These are phyloP conservation scores for Biscogniauxia sp. DNA, from an alignment of 2,329 filamentous ascomycete species.

Conservation along the genomic window DNA sequence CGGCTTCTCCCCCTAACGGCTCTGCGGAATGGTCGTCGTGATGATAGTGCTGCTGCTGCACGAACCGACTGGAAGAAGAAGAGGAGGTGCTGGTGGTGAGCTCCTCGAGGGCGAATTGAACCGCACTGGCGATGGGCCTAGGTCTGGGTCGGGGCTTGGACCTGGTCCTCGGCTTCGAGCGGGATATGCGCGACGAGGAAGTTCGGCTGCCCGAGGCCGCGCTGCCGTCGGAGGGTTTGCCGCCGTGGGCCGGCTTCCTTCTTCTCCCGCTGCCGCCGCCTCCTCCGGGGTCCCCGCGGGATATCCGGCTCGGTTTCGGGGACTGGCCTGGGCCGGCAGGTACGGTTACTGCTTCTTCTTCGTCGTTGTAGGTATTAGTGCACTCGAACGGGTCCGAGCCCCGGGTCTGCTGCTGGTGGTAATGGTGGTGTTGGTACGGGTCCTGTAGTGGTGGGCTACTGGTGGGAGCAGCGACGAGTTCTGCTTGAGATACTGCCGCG, in stretches of 20 bases:
- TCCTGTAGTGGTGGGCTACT: neutral
- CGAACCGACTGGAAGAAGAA: no score
- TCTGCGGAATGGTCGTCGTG: neutral
- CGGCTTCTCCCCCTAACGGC: neutral
- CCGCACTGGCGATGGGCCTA: neutral
- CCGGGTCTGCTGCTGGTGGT: no score
- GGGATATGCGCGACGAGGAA: neutral
- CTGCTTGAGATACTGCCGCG: neutral
- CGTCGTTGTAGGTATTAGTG: neutral
- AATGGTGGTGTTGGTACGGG: neutral
- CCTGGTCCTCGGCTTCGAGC: neutral
- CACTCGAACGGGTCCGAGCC: neutral
- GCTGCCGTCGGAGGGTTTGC: neutral
- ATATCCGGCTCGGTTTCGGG: neutral
- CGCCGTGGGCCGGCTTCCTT: neutral
- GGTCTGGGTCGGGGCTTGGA: no score
- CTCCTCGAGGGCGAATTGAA: neutral
- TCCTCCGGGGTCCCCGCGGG: neutral
- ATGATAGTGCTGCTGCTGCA: neutral
- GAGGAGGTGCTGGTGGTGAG: neutral
- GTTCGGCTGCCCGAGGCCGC: no score
- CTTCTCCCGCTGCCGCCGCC: neutral
- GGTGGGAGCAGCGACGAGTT: neutral
- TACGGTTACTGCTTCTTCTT: neutral
- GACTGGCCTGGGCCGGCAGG: neutral